phyloP scores from a whole-genome alignment of 495 filamentous ascomycete genomes.

The Neurospora pannonica region DNA sequence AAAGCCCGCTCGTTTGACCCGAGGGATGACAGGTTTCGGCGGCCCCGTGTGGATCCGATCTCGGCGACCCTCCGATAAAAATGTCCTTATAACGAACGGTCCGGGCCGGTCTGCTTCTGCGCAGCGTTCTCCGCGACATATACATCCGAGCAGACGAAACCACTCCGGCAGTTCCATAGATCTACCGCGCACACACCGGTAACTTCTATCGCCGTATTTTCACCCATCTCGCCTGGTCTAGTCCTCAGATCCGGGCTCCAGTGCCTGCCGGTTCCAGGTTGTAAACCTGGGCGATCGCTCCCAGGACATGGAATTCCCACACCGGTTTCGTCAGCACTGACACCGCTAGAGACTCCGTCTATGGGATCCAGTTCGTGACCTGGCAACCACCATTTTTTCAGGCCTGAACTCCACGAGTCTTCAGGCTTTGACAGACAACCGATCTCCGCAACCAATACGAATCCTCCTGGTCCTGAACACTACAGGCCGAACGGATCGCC shows the following conservation, averaged over 20 bases:
- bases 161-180: not conserved
- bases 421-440: not conserved
- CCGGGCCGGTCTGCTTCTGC: not conserved
- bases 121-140: not conserved
- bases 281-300: not conserved
- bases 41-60: not conserved
- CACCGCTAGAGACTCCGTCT: not conserved
- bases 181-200: not conserved
- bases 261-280: not conserved
- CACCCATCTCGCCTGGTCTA: not conserved
- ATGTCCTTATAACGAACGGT: not conserved
- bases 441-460: not conserved
- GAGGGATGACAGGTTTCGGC: not conserved
- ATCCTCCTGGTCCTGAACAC: not conserved
- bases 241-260: not conserved
- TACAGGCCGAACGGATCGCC: not conserved
- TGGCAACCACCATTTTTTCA: not conserved
- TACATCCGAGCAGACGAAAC: not conserved
- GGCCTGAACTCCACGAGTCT: not conserved
- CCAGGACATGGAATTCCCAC: not conserved
- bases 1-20: not conserved
- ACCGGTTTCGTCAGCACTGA: not conserved
- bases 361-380: not conserved
- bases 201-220: not conserved
- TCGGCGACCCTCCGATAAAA: not conserved